Evolutionary conservation across 148 eudicot genomes (phyloP).

Genomic region (Rheum nobile): DNA sequence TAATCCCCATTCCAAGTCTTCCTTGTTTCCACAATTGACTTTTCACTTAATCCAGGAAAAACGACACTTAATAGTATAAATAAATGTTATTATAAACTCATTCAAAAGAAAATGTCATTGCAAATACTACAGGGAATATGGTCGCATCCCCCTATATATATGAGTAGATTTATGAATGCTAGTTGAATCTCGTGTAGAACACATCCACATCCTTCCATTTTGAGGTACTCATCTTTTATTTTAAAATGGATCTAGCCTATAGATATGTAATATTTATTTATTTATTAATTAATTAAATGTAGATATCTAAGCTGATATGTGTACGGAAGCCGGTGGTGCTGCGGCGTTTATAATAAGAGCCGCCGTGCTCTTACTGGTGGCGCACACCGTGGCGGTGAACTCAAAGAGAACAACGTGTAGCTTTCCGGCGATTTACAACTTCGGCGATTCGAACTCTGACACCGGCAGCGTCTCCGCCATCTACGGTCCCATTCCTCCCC

Average conservation of each 20-base stretch:
- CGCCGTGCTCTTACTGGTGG: background rate
- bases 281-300: background rate
- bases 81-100: too few relatives aligned
- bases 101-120: too few relatives aligned
- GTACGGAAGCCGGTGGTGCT: background rate
- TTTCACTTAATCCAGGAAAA: background rate
- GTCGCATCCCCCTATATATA: background rate
- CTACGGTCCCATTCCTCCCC: slow-evolving; percentile 12
- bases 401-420: background rate
- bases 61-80: background rate
- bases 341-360: background rate
- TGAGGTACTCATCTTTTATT: too few relatives aligned
- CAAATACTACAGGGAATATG: too few relatives aligned
- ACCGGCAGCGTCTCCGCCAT: slow-evolving; percentile 15
- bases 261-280: too few relatives aligned
- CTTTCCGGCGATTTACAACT: slow-evolving; percentile 16
- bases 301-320: background rate
- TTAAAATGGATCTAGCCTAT: too few relatives aligned
- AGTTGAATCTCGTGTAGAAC: background rate
- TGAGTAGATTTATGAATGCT: background rate
- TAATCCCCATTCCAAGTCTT: background rate
- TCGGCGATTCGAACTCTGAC: slow-evolving; percentile 19
- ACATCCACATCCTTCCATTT: background rate
- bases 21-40: background rate
- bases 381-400: background rate